These are phyloP conservation scores for Penicillium coprophilum DNA, from an alignment of 495 filamentous ascomycete genomes.

Conservation along the genomic window DNA sequence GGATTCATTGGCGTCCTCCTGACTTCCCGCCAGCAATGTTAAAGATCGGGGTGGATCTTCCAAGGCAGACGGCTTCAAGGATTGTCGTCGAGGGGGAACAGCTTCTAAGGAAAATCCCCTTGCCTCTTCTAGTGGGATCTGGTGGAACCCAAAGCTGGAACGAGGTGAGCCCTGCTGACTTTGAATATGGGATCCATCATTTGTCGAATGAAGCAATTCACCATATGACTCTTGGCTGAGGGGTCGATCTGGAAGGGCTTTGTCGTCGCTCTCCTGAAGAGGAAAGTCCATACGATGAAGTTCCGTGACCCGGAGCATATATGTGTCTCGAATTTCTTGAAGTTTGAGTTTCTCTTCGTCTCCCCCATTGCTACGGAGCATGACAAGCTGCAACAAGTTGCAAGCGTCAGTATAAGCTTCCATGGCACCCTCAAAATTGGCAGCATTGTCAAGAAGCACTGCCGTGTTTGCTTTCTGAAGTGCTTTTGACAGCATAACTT, in stretches of 20 bases:
- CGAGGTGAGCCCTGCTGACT: conserved; percentile 25
- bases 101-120: conserved; percentile 24
- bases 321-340: conserved; percentile 84
- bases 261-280: conserved; percentile 55
- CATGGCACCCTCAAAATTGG: conserved; percentile 90
- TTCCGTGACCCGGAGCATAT: conserved; percentile 83
- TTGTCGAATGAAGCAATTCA: conserved; percentile 46
- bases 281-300: conserved; percentile 67
- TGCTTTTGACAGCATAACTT: conserved; percentile 89
- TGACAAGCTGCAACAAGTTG: conserved; percentile 77
- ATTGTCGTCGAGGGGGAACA: conserved; percentile 44
- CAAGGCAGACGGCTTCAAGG: conserved; percentile 35
- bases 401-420: conserved; percentile 91
- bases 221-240: conserved; percentile 64
- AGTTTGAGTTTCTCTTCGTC: conserved; percentile 82
- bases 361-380: conserved; percentile 73
- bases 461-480: conserved; percentile 94
- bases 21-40: conserved; percentile 8
- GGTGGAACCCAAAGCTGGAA: conserved; percentile 23
- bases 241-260: conserved; percentile 76
- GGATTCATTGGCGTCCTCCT: conserved; percentile 64
- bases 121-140: conserved; percentile 23
- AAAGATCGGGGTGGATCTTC: conserved; percentile 27
- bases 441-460: conserved; percentile 89
- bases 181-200: conserved; percentile 37